A percentile compares a stretch with the other conserved stretches of the same genome.
Conservation (phyloP, 225 moss, liverwort and hornwort genomes). For the Climacium dendroides region DNA sequence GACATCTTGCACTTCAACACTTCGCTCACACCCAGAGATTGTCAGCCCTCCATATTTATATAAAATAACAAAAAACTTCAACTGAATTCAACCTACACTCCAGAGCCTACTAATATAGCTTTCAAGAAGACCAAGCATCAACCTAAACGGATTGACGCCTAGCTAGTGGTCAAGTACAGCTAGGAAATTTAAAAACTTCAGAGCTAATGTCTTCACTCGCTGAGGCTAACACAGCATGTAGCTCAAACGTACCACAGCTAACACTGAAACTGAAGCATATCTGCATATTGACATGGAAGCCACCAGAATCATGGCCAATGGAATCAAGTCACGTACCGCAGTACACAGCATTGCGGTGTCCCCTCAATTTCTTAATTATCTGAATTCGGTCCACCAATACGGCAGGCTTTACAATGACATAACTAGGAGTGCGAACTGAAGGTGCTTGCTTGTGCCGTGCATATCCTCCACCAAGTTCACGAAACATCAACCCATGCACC, state of each 20-base stretch:
- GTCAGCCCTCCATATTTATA: not conserved
- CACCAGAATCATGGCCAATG: not conserved
- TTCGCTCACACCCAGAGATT: not conserved
- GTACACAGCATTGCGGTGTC: slow-evolving; percentile 97
- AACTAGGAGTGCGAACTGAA: slow-evolving; percentile 81
- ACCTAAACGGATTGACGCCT: not conserved
- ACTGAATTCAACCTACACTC: not conserved
- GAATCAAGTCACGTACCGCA: slow-evolving; percentile 58
- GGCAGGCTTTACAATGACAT: slow-evolving; percentile 82
- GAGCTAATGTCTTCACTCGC: not conserved
- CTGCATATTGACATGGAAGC: not conserved
- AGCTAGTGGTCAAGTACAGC: not conserved
- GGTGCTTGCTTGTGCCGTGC: slow-evolving; percentile 82
- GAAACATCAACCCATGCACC: slow-evolving; percentile 86
- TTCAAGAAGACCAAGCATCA: not conserved
- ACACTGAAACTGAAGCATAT: not conserved
- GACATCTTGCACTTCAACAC: not conserved
- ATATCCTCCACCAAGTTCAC: slow-evolving; percentile 93
- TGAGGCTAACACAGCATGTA: not conserved
- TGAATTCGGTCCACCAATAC: slow-evolving; percentile 80
- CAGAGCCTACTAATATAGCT: not conserved
- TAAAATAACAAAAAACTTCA: not conserved
- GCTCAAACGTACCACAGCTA: not conserved
- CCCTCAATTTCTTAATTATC: slow-evolving; percentile 75
- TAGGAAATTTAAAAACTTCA: not conserved